Evolutionary conservation across 345 rosid species (phyloP), one percentile per base, ranked within the genome.

Genomic region (Brassica carinata): DNA sequence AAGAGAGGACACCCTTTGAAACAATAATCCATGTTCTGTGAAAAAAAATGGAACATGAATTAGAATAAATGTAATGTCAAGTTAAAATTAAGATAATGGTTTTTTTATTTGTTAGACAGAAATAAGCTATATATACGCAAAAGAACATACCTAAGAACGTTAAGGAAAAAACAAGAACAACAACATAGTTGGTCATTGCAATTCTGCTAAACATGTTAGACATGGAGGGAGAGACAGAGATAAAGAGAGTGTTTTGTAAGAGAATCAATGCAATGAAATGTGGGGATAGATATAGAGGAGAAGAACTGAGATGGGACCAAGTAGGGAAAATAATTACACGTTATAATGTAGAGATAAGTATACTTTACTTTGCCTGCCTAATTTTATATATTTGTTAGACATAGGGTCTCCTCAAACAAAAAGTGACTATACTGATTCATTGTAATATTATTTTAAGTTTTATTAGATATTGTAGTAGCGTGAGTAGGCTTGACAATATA

Each of bases 361-460:
- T 87, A 85, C 89, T 80, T 86, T 88, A 74, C 90, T 87, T 90
- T 84, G 71, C 88, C 80, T 85, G 90, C 77, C 66, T 81, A 86
- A 34, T 30, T 34, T 61, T 61, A 8, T 63, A 10, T 26, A 27
- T 72, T 57, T 64, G 64, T 61, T 15, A 62, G 73, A 53, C 33
- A 64, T 74, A 61, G 11, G 75, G 71, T 74, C 78, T 30, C 48
- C 65, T 64, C 34, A 2, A 64, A 38, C 40, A n/a, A 72, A n/a
- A 64, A 57, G 64, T 48, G 70, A 34, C 2, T 23, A 59, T 29
- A 59, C 48, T 59, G 19, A 77, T 69, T 43, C 33, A 58, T 58
- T 76, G 29, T 58, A 3, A 34, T 18, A 38, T 53, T 65, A 40
- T 43, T 72, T 23, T 27, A 23, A 23, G 9, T 26, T 68, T 27